Percentiles rank a stretch among this genome's conserved stretches.
phyloP scores from a whole-genome alignment of 805 yeast species.

The Schwanniomyces pseudopolymorphus region DNA sequence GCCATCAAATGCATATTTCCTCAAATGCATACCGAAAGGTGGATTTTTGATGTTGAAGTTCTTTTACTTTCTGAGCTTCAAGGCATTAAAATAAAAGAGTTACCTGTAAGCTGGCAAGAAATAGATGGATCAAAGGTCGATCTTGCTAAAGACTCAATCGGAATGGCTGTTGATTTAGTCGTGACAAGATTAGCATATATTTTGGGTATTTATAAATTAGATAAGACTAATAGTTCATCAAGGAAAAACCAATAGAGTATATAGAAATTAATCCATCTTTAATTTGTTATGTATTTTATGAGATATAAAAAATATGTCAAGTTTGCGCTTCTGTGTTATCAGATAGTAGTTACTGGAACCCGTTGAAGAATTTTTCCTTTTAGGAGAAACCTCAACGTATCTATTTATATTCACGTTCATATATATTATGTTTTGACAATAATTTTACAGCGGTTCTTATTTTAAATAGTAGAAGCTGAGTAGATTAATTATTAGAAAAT shows the following conservation, averaged over 20 bases:
- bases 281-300: neutral
- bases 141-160: slow-evolving; percentile 83
- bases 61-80: slow-evolving; percentile 77
- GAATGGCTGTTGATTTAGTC: slow-evolving; percentile 92
- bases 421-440: too few relatives aligned
- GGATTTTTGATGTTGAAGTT: slow-evolving; percentile 97
- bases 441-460: too few relatives aligned
- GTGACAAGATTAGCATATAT: slow-evolving; percentile 87
- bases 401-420: neutral
- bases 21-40: slow-evolving; percentile 91
- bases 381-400: neutral
- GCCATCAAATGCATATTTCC: slow-evolving; percentile 75
- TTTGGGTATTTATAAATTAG: slow-evolving; percentile 68
- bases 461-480: too few relatives aligned
- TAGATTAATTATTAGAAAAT: too few relatives aligned
- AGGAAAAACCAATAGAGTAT: slow-evolving; percentile 5
- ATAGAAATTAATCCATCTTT: neutral
- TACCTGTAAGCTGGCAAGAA: slow-evolving; percentile 95
- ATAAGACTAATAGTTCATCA: slow-evolving; percentile 12
- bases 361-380: too few relatives aligned
- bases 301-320: neutral
- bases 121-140: slow-evolving; percentile 94
- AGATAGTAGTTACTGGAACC: too few relatives aligned
- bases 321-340: too few relatives aligned
- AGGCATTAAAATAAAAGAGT: slow-evolving; percentile 64